Evolutionary conservation across 2,329 filamentous ascomycete species (phyloP), one percentile per base, ranked within the genome.

Genomic region (Aquanectria penicillioides): DNA sequence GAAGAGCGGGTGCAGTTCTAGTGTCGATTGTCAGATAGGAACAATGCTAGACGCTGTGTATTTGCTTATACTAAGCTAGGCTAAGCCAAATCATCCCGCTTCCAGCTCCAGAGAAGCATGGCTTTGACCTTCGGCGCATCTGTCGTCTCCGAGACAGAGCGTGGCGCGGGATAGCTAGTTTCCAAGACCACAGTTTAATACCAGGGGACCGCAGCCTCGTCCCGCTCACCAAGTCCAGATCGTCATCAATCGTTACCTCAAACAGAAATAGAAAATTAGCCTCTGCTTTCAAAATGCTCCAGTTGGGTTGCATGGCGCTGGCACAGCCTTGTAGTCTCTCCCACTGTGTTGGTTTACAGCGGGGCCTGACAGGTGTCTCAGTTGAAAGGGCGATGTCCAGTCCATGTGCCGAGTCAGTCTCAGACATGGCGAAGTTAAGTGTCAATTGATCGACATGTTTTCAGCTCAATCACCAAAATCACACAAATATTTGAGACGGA

Each of bases 301-400:
- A 55, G 20, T 10, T 25, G 13, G 18, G 33, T 25, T 10, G 22
- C 17, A 26, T 18, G 18, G 20, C 28, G 20, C n/a, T 18, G 37
- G 22, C 34, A 48, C 20, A 49, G 44, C 43, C 52, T 56, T 43
- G 44, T 33, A 22, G 44, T 29, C 33, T 55, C 20, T 56, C 29
- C 43, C 43, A 36, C 22, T 36, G 11, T 34, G 36, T 34, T 44
- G 31, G 34, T 36, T 43, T 36, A 22, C 18, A 17, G 22, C 40
- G 33, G 13, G 37, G 29, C 54, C 50, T 68, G n/a, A n/a, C n/a
- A n/a, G n/a, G n/a, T n/a, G 65, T 68, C 65, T 68, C 65, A 68
- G 65, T 68, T 68, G 63, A 57, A 20, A 17, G 31, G 34, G 28
- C 25, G 22, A 22, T 28, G 36, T 29, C 43, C 26, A 48, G 34